phyloP scores from a whole-genome alignment of 768 basidiomycete species.

The Suillus subalutaceus region DNA sequence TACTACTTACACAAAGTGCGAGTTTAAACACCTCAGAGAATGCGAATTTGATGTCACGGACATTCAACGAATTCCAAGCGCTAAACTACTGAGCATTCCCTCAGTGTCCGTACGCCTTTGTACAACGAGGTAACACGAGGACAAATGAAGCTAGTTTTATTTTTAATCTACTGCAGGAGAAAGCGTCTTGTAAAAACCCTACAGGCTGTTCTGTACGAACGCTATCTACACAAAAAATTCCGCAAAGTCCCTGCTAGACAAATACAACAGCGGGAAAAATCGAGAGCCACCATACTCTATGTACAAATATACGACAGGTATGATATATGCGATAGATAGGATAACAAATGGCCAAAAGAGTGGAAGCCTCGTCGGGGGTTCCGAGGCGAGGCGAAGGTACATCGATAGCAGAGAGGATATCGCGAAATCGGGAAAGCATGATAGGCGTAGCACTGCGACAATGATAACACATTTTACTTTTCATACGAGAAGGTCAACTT shows the following conservation, averaged over 20 bases:
- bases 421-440: neutral
- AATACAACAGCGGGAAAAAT: neutral
- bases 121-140: neutral
- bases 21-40: neutral
- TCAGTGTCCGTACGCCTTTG: neutral
- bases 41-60: neutral
- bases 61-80: neutral
- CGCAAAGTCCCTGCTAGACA: too few relatives aligned
- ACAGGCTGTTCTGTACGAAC: neutral
- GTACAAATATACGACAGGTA: neutral
- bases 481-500: slow-evolving; percentile 30
- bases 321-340: neutral
- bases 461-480: slow-evolving; percentile 21
- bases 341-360: slow-evolving; percentile 6
- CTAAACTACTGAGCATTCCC: neutral
- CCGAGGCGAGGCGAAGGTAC: neutral
- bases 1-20: neutral
- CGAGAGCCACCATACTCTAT: neutral
- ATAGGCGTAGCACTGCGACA: neutral
- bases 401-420: neutral
- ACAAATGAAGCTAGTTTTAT: neutral
- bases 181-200: neutral
- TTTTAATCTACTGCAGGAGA: neutral
- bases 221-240: neutral
- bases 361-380: neutral